These are phyloP conservation scores for Lathyrus sativus DNA, from an alignment of 306 rosid species.

Conservation along the genomic window DNA sequence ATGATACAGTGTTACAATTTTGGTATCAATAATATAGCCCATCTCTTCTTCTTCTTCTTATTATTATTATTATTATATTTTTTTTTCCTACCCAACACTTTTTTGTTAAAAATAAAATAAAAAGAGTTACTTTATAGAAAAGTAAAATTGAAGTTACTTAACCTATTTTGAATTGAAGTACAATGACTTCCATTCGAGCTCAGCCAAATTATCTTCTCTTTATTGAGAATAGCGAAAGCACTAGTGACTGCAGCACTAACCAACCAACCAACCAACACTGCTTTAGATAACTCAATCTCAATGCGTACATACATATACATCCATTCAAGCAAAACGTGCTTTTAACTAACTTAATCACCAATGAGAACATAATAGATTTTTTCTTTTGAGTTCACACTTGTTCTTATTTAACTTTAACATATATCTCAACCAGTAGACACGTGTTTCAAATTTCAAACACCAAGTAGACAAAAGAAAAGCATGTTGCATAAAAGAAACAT, in stretches of 20 bases:
- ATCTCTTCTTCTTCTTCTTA: too few relatives aligned
- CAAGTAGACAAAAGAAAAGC: conserved; percentile 27
- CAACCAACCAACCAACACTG: background rate
- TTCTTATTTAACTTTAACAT: conserved; percentile 26
- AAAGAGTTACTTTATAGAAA: too few relatives aligned
- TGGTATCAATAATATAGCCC: too few relatives aligned
- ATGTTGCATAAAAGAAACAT: conserved; percentile 47
- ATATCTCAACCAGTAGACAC: conserved; percentile 39
- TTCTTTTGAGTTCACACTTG: conserved; percentile 44
- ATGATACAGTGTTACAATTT: too few relatives aligned
- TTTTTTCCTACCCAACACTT: too few relatives aligned
- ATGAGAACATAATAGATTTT: conserved; percentile 40
- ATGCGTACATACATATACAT: conserved; percentile 5
- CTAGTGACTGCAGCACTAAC: conserved; percentile 1
- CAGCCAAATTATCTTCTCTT: conserved; percentile 31
- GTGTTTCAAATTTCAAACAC: conserved; percentile 41
- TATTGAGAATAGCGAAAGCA: conserved; percentile 13
- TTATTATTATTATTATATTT: too few relatives aligned
- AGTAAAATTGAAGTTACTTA: background rate
- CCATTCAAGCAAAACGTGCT: conserved; percentile 19
- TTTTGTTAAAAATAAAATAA: too few relatives aligned
- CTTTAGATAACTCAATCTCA: conserved; percentile 8
- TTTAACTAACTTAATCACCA: conserved; percentile 24
- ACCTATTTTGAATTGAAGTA: conserved; percentile 27
- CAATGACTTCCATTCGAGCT: too few relatives aligned